Conservation (phyloP, 805 yeast genomes). For the Metschnikowia proteae region DNA sequence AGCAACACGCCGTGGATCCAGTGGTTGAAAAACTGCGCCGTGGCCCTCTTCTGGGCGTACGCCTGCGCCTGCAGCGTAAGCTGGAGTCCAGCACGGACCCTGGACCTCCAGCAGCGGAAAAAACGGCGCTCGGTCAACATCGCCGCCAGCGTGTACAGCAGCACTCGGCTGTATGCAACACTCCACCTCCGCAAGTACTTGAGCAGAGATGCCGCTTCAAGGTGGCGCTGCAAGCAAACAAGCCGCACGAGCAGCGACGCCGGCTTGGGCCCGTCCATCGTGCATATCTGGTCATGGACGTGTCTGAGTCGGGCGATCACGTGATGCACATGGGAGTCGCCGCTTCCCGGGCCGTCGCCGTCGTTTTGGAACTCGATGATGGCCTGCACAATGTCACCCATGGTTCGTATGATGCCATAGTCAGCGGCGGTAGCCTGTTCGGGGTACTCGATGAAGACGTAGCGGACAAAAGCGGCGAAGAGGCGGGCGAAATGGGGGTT, state of each 20-base stretch:
- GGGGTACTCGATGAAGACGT: conserved; percentile 21
- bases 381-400: conserved; percentile 19
- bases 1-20: conserved; percentile 1
- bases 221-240: not conserved
- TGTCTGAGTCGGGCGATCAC: not conserved
- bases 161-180: not conserved
- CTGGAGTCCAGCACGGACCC: not conserved
- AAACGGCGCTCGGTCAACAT: not conserved
- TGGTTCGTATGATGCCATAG: conserved; percentile 19
- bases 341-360: conserved; percentile 7
- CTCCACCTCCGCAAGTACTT: not conserved
- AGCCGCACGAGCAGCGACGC: not conserved
- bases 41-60: not conserved
- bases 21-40: not conserved
- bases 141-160: not conserved
- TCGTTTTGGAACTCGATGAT: conserved; percentile 30
- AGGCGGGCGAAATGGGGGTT: conserved; percentile 21
- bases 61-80: not conserved
- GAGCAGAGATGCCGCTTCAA: not conserved
- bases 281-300: not conserved
- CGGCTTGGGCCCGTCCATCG: not conserved
- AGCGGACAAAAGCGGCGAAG: conserved; percentile 23
- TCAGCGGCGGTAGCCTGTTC: conserved; percentile 19
- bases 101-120: not conserved
- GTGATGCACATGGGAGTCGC: not conserved